phyloP scores from a whole-genome alignment of 1,284 basidiomycete species.

The Malassezia sympodialis region DNA sequence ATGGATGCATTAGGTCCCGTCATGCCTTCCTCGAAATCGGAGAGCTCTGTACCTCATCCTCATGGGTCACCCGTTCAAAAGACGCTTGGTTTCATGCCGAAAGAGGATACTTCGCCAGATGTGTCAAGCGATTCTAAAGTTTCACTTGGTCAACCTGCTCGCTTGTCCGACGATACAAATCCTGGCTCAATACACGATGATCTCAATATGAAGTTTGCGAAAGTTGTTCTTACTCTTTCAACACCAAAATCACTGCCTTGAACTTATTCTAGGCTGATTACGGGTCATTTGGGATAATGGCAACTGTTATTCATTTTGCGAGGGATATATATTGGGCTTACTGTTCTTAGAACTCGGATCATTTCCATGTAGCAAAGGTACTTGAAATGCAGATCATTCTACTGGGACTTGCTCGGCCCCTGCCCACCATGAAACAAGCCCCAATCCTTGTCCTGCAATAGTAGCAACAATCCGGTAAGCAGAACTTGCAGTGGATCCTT shows the following conservation, averaged over 20 bases:
- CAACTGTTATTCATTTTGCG: too few species aligned
- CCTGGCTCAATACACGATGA: background rate
- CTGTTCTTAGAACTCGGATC: too few species aligned
- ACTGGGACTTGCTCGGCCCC: slow-evolving; percentile 45
- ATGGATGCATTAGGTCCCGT: background rate
- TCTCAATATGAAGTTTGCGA: background rate
- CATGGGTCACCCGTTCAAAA: background rate
- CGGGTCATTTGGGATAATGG: background rate
- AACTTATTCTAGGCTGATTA: background rate
- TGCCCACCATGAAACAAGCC: slow-evolving; percentile 56
- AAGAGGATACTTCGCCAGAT: background rate
- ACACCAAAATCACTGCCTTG: background rate
- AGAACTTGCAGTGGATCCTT: slow-evolving; percentile 49
- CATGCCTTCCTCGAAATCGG: background rate
- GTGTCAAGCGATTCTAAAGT: background rate
- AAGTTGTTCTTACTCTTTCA: slow-evolving; percentile 11
- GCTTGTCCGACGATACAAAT: background rate
- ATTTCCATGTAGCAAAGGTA: too few species aligned
- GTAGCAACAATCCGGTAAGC: slow-evolving; percentile 57
- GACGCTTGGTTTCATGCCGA: background rate
- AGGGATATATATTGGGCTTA: too few species aligned
- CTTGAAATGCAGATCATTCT: background rate
- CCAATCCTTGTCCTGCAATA: slow-evolving; percentile 78
- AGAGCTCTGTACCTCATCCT: background rate
- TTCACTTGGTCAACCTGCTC: background rate